Conservation (phyloP, 2,329 filamentous ascomycete genomes). For the Diaporthe capsici region DNA sequence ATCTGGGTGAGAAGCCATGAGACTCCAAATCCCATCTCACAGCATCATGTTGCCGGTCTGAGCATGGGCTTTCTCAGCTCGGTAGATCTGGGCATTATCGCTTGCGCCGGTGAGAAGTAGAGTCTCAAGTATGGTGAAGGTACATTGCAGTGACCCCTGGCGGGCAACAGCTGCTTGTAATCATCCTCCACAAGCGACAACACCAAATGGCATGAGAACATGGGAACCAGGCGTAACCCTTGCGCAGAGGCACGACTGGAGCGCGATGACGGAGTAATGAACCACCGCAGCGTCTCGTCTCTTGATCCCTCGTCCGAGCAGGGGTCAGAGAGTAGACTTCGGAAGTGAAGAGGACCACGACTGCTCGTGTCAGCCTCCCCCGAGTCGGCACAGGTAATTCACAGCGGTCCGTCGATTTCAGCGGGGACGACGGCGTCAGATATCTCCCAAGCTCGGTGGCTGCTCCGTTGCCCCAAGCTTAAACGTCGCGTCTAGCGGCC, state of each 20-base stretch:
- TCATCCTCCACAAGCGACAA: not conserved
- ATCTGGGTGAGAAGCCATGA: not conserved
- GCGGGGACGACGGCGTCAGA: slow-evolving; percentile 2
- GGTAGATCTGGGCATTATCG: not conserved
- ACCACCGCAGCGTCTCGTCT: not conserved
- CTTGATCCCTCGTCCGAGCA: not conserved
- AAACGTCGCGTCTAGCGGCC: slow-evolving; percentile 13
- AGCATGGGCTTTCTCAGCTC: not conserved
- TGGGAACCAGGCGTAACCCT: no score
- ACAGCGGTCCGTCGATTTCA: not conserved
- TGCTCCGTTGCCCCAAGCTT: slow-evolving; percentile 5
- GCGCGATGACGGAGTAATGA: not conserved
- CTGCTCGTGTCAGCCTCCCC: not conserved
- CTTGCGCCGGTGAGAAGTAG: not conserved
- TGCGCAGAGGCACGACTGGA: not conserved
- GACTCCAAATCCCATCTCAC: not conserved
- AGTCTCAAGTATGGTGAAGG: no score
- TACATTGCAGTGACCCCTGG: not conserved
- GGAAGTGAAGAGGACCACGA: not conserved
- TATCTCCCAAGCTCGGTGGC: not conserved
- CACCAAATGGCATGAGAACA: not conserved
- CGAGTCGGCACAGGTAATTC: not conserved
- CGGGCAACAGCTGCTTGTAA: not conserved
- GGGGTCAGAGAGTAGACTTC: not conserved
- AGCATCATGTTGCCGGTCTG: not conserved